phyloP scores from a whole-genome alignment of 495 filamentous ascomycete species.

The Thermothielavioides terrestris region DNA sequence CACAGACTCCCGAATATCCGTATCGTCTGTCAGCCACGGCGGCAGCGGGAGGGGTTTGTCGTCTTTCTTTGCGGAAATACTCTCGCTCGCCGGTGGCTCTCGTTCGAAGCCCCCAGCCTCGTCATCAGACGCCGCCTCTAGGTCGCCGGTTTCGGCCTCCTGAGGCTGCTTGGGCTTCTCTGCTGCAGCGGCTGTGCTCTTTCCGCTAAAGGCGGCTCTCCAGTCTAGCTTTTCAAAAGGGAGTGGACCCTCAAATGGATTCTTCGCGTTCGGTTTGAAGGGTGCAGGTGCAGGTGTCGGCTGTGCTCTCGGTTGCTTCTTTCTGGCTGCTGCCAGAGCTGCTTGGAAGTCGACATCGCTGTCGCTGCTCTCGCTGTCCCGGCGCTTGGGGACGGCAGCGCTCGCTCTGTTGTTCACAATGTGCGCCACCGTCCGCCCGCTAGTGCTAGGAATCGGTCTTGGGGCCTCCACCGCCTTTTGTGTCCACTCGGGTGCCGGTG shows the following conservation, averaged over 20 bases:
- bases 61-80: conserved; percentile 22
- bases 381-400: conserved; percentile 41
- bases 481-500: conserved; percentile 43
- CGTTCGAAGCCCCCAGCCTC: conserved; percentile 60
- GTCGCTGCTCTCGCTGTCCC: conserved; percentile 43
- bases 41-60: conserved; percentile 59
- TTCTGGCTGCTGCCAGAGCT: conserved; percentile 45
- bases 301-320: conserved; percentile 27
- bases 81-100: conserved; percentile 1
- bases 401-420: conserved; percentile 55
- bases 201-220: conserved; percentile 48
- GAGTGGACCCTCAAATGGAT: conserved; percentile 67
- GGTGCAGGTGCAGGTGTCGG: conserved; percentile 14
- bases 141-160: conserved; percentile 13
- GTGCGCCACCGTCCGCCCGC: conserved; percentile 50
- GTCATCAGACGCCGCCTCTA: conserved; percentile 34
- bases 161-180: conserved; percentile 14
- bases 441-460: conserved; percentile 43
- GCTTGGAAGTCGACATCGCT: conserved; percentile 56
- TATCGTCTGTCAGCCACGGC: conserved; percentile 68
- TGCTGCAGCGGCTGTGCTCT: conserved; percentile 27
- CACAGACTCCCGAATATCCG: conserved; percentile 47
- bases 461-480: conserved; percentile 47
- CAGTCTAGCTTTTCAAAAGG: conserved; percentile 84
- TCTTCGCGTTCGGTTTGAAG: conserved; percentile 26